These are phyloP conservation scores for Russula emetica DNA, from an alignment of 768 basidiomycete genomes.

Conservation along the genomic window DNA sequence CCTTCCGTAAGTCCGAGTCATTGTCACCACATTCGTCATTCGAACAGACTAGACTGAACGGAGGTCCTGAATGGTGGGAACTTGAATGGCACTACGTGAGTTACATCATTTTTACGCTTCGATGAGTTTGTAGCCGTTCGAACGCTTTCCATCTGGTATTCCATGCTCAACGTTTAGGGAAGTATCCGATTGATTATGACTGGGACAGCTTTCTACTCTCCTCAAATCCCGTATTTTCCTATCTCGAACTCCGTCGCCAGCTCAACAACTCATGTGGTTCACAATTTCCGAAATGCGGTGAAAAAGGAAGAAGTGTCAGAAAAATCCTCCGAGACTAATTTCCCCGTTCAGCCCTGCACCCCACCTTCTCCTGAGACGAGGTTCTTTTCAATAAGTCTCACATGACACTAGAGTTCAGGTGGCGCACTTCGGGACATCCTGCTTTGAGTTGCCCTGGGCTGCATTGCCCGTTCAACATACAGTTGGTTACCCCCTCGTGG, in stretches of 20 bases:
- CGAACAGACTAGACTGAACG: background rate
- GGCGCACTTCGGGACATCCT: background rate
- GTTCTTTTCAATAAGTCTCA: conserved; percentile 3
- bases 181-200: conserved; percentile 6
- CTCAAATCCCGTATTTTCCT: background rate
- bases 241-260: background rate
- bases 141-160: conserved; percentile 4
- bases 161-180: conserved; percentile 5
- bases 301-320: background rate
- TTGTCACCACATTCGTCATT: background rate
- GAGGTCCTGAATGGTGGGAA: background rate
- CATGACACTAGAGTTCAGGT: conserved; percentile 2
- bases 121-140: background rate
- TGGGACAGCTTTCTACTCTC: background rate
- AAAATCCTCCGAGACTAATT: background rate
- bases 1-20: background rate
- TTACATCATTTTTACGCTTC: conserved; percentile 19
- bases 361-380: background rate
- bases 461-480: background rate
- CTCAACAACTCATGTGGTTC: conserved; percentile 1
- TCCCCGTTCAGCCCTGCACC: background rate
- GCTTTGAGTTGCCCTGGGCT: background rate
- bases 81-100: background rate
- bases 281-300: background rate
- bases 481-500: background rate